Base-by-base conservation (phyloP, 495 filamentous ascomycete genomes). In the Penicillium diatomitis region DNA sequence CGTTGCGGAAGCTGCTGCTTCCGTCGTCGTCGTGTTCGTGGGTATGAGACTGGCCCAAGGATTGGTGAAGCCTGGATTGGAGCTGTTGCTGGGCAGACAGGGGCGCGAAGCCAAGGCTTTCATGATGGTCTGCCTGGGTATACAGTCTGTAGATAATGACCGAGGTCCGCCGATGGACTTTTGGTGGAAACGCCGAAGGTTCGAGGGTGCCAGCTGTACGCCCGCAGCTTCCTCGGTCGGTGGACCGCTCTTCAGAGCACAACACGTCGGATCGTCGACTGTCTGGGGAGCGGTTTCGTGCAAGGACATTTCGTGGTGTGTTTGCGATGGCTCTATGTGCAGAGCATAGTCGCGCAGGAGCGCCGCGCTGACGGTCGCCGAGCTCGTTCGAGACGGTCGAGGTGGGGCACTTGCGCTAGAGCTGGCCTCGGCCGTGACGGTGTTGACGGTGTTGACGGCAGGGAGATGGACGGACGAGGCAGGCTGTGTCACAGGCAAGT, bases 81-180 rank as follows among this genome's bases (percentile, higher is more conserved):
- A 48, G 47, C 79, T 82, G 51, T 77, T 76, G 57, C 68, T 79
- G 33, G 49, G 11, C n/a, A 62, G 51, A 38, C 81, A 81, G 20
- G 81, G 75, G 32, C 83, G 77, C 11, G 88, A 88, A 34, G 85
- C 86, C 46, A 94, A 66, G n/a, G 88, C 86, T 61, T 92, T 91
- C 69, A 92, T 81, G 59, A 96, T 83, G 27, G 87, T 91, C 67
- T 91, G 89, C 29, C 84, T 81, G 28, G 88, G 87, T 49, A 91
- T 77, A 32, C 81, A 78, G 53, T 88, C 84, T 50, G 82, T 75
- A 8, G 86, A 86, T 37, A 80, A 70, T 7, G 74, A 61, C 79
- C 83, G 54, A 69, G 62, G 40, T 41, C 50, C 50, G 49, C 61
- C 65, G 47, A 73, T 68, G 43, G 73, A 62, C 37, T 73, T 73